Conservation (phyloP, 257 asterid species). For the Ehretia macrophylla region DNA sequence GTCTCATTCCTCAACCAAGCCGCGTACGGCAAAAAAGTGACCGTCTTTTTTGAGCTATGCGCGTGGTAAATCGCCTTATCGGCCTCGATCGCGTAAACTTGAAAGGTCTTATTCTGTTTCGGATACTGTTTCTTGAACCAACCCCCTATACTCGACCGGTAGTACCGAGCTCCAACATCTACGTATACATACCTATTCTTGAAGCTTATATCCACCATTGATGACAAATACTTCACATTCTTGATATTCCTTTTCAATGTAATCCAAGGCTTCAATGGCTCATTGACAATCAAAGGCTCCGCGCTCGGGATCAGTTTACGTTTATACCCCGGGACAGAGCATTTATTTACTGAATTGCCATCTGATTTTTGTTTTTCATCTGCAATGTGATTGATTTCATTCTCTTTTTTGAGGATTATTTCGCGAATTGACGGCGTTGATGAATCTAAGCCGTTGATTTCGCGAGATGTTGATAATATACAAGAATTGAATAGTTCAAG, state of each 20-base stretch:
- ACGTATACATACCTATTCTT: constrained; percentile 45
- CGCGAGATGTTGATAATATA: constrained; percentile 30
- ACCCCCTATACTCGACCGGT: constrained; percentile 55
- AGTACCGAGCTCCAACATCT: constrained; percentile 61
- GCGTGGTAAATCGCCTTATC: constrained; percentile 41
- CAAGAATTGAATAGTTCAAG: constrained; percentile 36
- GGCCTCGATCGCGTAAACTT: constrained; percentile 56
- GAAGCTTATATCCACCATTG: constrained; percentile 55
- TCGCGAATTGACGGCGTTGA: constrained; percentile 26
- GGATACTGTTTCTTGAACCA: constrained; percentile 66
- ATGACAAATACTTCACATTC: constrained; percentile 45
- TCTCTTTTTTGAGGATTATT: constrained; percentile 34
- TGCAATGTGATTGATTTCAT: neutral
- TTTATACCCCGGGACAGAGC: constrained; percentile 27
- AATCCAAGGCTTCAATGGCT: constrained; percentile 48
- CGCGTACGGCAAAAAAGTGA: constrained; percentile 45
- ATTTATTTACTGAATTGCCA: constrained; percentile 11
- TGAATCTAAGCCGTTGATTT: constrained; percentile 32
- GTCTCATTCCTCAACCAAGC: constrained; percentile 69
- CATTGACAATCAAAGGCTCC: constrained; percentile 33
- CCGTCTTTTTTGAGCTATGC: constrained; percentile 37
- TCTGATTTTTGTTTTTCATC: constrained; percentile 2
- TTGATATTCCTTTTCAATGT: constrained; percentile 33
- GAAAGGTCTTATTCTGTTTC: constrained; percentile 51
- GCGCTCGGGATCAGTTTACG: constrained; percentile 29